Base-by-base conservation (phyloP, 176 grass and related monocot species). In the Tillandsia leiboldiana region DNA sequence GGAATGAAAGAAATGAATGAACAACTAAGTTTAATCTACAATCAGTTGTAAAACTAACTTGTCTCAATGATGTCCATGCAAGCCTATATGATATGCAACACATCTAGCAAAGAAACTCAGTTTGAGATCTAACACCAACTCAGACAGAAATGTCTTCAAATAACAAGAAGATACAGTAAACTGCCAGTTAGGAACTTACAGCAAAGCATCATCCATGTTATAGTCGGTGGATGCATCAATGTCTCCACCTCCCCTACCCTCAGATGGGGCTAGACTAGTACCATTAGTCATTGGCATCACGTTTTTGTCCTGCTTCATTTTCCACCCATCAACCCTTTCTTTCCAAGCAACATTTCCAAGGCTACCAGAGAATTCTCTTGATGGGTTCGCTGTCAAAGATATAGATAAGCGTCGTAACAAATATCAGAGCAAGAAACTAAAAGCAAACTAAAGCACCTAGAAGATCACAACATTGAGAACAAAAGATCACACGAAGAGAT, bases 261-360 rank as follows among this genome's bases (percentile, higher is more conserved):
- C 93, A 12, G 93, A 97, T 48, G 89, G 93, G 76, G 93, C 86
- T 65, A 90, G 83, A 84, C 89, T 97, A 65, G 93, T 97, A 51
- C 86, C 93, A 79, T 92, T 97, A 49, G 86, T 83, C 82, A 89
- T 97, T 64, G 93, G 88, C 74, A 85, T 74, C 65, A 73, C 83
- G 79, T 82, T 86, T 68, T 90, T 97, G 49, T 92, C 93, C 77
- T 93, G 89, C 68, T 97, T 97, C 89, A 92, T 97, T 82, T 97
- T 97, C 93, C 93, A 97, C 14, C 93, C 93, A 90, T 97, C 93
- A 69, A 97, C 93, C 74, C 93, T 97, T 79, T 97, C 93, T 87
- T 97, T 97, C 93, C 89, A 97, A 11, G 89, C 86, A 67, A 89
- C 92, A 85, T 92, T 97, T 33, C 89, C 86, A 72, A 96, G 87